Base-by-base conservation (phyloP, 176 grass and related monocot species). In the Bonia amplexicaulis region DNA sequence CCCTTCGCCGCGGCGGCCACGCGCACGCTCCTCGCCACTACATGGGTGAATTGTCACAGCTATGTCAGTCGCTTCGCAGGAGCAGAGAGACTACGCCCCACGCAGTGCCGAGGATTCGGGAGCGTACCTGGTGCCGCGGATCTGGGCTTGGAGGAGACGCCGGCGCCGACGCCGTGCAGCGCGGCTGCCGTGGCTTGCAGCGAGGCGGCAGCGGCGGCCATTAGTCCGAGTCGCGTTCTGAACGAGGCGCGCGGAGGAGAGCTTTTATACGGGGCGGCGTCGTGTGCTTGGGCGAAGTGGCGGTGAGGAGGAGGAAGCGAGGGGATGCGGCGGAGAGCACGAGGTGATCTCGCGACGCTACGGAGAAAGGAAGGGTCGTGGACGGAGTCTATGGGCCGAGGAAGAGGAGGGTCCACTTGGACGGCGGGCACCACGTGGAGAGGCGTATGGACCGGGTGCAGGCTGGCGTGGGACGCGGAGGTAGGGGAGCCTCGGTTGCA, bases 191-290 rank as follows among this genome's bases (percentile, higher is more conserved):
- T 71, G 80, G 80, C 67, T 14, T 85, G 82, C 61, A 66, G 68
- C 80, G 84, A 68, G 31, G 88, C 27, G 20, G 85, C 37, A 22
- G 85, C 29, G 67, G 80, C 23, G 68, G 85, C 84, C 84, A 87
- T 90, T 26, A 42, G 23, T 75, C 12, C 25, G 84, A 44, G 42
- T 44, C 42, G 1, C 42, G 22, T 58, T 58, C 55, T 10, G 55
- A 3, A n/a, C 22, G 55, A n/a, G 55, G 20, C 55, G 76, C n/a
- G 69, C 57, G 69, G n/a, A 2, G 66, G 41, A 25, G 86, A 10
- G 41, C 11, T 6, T 87, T 76, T 82, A 88, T 77, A 69, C 19
- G 5, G 13, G 15, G 9, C 7, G 19, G 54, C 54, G 54, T 58
- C 54, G 1, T 7, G 79, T 15, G 66, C 2, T 63, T 52, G 46